A percentile compares a stretch with the other conserved stretches of the same genome.
These are phyloP conservation scores for Mixia osmundae DNA, from an alignment of 1,284 basidiomycete species.

Conservation along the genomic window DNA sequence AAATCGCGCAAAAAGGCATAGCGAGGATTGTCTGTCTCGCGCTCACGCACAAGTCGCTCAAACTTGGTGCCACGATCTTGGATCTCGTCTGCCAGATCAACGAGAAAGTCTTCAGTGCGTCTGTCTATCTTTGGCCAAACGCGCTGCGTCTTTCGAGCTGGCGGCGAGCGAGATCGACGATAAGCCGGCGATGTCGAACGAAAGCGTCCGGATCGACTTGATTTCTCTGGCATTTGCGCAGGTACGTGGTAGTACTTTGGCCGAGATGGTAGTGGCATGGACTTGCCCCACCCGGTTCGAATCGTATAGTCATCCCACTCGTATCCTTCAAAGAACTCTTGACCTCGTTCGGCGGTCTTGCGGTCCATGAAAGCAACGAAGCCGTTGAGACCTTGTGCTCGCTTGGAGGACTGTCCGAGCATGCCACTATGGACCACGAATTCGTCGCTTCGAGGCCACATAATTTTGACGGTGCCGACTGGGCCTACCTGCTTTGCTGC, in stretches of 20 bases:
- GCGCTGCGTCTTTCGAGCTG: slow-evolving; percentile 42
- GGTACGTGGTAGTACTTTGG: slow-evolving; percentile 22
- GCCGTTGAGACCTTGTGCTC: slow-evolving; percentile 42
- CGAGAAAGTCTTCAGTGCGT: too few species aligned
- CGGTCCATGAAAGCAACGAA: slow-evolving; percentile 92
- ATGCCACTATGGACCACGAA: slow-evolving; percentile 4
- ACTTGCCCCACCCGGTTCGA: slow-evolving; percentile 84
- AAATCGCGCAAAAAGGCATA: slow-evolving; percentile 49
- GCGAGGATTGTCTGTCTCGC: slow-evolving; percentile 54
- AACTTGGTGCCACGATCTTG: slow-evolving; percentile 54
- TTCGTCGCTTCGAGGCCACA: slow-evolving; percentile 63
- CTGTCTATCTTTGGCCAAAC: too few species aligned
- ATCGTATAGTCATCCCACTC: slow-evolving; percentile 73
- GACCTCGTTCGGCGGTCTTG: slow-evolving; percentile 61
- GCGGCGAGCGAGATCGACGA: slow-evolving; percentile 27
- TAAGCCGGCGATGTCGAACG: slow-evolving; percentile 16
- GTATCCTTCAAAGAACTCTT: slow-evolving; percentile 65
- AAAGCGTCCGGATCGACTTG: slow-evolving; percentile 9
- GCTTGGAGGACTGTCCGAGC: slow-evolving; percentile 4
- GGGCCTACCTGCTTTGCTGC: slow-evolving; percentile 37
- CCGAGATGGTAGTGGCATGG: slow-evolving; percentile 55
- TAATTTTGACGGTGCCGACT: slow-evolving; percentile 37
- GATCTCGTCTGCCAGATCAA: slow-evolving; percentile 60
- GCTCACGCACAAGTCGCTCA: slow-evolving; percentile 45
- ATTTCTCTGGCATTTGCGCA: not conserved